Conservation (phyloP, 257 asterid species). For the Eucommia ulmoides region DNA sequence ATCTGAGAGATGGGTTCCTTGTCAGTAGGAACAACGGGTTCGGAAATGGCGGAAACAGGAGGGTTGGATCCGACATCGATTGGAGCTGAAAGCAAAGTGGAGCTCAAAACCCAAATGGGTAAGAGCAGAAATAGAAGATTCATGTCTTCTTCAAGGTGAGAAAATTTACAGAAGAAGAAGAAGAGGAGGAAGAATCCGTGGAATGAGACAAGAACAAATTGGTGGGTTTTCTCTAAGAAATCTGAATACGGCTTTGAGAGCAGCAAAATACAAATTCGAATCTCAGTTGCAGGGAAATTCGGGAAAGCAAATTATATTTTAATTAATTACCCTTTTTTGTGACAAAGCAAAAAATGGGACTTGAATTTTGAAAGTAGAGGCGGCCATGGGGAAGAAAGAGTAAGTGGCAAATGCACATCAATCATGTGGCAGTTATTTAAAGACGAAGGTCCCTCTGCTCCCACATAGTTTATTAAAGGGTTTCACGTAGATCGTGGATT, state of each 20-base stretch:
- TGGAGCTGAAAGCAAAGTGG: background rate
- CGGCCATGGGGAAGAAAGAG: no score
- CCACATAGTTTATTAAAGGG: no score
- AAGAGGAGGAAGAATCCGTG: background rate
- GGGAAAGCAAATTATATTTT: background rate
- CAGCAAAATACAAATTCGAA: no score
- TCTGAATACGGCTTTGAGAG: background rate
- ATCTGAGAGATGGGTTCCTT: constrained; percentile 12
- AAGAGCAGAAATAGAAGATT: constrained; percentile 8
- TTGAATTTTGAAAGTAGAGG: no score
- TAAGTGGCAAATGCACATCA: background rate
- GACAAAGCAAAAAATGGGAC: background rate
- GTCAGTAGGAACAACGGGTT: constrained; percentile 11
- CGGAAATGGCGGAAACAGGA: constrained; percentile 3
- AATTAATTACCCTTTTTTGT: no score
- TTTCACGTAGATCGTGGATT: no score
- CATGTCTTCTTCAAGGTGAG: background rate
- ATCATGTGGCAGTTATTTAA: background rate
- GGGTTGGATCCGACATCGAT: constrained; percentile 8
- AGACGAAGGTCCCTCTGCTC: no score
- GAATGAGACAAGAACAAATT: background rate
- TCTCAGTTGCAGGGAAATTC: background rate
- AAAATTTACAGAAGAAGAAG: background rate
- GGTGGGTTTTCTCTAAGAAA: background rate
- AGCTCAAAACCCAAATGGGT: constrained; percentile 7